A percentile compares a stretch with the other conserved stretches of the same genome.
Conservation (phyloP, 2,329 filamentous ascomycete species). For the Epichloe bromicola region DNA sequence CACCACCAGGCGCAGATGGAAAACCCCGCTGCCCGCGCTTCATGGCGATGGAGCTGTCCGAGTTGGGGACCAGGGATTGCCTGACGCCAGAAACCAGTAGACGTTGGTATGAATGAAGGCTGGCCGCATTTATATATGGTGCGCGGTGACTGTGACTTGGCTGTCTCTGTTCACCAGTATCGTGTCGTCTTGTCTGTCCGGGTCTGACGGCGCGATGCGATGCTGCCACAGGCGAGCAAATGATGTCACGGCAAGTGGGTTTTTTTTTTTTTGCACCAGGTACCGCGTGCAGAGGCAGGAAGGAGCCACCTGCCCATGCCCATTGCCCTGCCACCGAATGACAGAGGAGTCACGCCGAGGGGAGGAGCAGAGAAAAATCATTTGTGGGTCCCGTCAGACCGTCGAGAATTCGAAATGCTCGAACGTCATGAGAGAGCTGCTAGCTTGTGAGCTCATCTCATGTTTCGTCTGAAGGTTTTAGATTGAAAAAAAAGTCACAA, state of each 20-base stretch:
- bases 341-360: no score
- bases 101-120: background rate
- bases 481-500: no score
- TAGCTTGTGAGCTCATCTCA: no score
- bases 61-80: background rate
- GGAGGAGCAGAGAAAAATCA: no score
- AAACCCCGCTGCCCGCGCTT: slow-evolving; percentile 7
- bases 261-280: background rate
- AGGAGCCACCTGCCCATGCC: background rate
- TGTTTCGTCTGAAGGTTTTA: no score
- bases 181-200: background rate
- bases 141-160: background rate
- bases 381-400: no score
- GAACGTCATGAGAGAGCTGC: no score
- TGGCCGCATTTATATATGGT: background rate
- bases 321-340: no score
- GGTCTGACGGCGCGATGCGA: background rate
- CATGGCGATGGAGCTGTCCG: slow-evolving; percentile 1
- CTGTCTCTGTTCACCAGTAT: background rate
- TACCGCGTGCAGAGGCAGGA: background rate
- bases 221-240: background rate
- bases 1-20: slow-evolving; percentile 5
- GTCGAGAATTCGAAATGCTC: no score
- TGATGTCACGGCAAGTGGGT: slow-evolving; percentile 3
- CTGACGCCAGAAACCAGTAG: background rate